phyloP scores from a whole-genome alignment of 2,329 filamentous ascomycete species.

The Pyrenophora seminiperda region DNA sequence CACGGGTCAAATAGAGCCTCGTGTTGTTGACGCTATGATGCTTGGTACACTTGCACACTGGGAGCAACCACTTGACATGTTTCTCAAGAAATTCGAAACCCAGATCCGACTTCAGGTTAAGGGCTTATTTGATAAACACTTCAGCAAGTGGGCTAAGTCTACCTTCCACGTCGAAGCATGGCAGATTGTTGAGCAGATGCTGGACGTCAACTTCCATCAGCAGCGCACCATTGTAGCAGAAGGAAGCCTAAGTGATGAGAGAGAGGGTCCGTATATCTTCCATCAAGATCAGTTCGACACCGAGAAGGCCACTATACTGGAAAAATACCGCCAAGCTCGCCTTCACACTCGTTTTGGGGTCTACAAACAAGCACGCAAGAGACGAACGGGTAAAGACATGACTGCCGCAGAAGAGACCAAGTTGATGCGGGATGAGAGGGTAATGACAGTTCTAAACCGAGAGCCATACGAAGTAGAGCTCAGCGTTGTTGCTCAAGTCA shows the following conservation, averaged over 20 bases:
- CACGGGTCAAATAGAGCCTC: conserved; percentile 34
- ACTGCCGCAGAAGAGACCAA: conserved; percentile 36
- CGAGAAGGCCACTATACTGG: conserved; percentile 22
- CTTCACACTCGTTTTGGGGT: conserved; percentile 31
- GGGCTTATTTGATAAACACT: conserved; percentile 33
- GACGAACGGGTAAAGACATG: conserved; percentile 16
- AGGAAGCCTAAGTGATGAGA: conserved; percentile 41
- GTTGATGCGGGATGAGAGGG: conserved; percentile 28
- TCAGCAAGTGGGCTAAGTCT: conserved; percentile 37
- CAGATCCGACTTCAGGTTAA: conserved; percentile 23
- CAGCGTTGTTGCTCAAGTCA: conserved; percentile 65
- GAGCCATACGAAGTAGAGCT: conserved; percentile 68
- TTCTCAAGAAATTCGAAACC: conserved; percentile 31
- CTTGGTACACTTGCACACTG: conserved; percentile 37
- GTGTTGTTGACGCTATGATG: conserved; percentile 8
- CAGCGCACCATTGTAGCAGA: conserved; percentile 29
- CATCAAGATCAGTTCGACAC: conserved; percentile 26
- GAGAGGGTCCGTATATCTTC: conserved; percentile 44
- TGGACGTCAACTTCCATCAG: conserved; percentile 33
- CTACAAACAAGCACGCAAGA: conserved; percentile 33
- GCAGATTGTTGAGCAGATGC: conserved; percentile 32
- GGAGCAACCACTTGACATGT: conserved; percentile 28
- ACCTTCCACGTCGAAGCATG: conserved; percentile 33
- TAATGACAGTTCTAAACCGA: conserved; percentile 50
- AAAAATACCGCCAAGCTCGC: conserved; percentile 34